Percentiles rank a stretch among this genome's conserved stretches.
Conservation (phyloP, 2,329 filamentous ascomycete genomes). For the Teratosphaeriaceae sp. region DNA sequence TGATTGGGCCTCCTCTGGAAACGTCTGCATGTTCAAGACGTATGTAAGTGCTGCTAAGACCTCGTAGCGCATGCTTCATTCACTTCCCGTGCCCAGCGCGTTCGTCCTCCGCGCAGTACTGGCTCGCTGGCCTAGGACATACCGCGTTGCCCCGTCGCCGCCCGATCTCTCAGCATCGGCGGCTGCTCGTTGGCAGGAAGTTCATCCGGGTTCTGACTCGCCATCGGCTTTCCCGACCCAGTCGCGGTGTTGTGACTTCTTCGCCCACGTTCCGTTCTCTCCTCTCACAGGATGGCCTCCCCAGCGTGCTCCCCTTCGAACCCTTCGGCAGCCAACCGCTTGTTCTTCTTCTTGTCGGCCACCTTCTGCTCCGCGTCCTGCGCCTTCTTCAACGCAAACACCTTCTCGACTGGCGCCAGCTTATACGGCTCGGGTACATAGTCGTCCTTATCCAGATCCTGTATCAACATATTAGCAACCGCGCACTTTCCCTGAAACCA, state of each 20-base stretch:
- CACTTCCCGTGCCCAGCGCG: neutral
- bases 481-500: too few species aligned
- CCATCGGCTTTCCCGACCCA: neutral
- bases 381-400: slow-evolving; percentile 66
- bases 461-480: slow-evolving; percentile 7
- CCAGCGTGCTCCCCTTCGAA: slow-evolving; percentile 83
- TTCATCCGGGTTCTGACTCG: too few species aligned
- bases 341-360: slow-evolving; percentile 64
- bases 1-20: slow-evolving; percentile 3
- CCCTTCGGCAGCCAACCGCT: slow-evolving; percentile 67
- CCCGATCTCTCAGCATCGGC: too few species aligned
- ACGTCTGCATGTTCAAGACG: slow-evolving; percentile 32
- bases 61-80: neutral
- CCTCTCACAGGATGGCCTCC: slow-evolving; percentile 59
- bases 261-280: neutral
- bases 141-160: too few species aligned
- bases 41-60: slow-evolving; percentile 21
- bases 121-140: neutral
- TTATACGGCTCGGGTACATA: slow-evolving; percentile 66
- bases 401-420: slow-evolving; percentile 59
- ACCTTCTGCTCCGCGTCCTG: slow-evolving; percentile 62
- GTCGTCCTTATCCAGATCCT: slow-evolving; percentile 92
- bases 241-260: neutral
- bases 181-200: too few species aligned
- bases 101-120: neutral